Evolutionary conservation across 1,284 basidiomycete species (phyloP).

Genomic region (Pisolithus thermaeus): DNA sequence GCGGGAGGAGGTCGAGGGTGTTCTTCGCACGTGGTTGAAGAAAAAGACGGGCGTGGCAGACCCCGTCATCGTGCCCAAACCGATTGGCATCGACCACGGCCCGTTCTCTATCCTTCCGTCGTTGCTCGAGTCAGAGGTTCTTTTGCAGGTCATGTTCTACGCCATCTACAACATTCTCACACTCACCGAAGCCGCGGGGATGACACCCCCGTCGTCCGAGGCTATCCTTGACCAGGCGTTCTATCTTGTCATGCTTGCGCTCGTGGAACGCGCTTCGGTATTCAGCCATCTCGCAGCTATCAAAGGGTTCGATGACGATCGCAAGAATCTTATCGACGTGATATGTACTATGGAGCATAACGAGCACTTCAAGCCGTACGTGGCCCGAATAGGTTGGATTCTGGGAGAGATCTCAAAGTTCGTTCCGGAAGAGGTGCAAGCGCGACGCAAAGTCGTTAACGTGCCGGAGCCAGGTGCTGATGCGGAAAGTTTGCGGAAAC

Average conservation of each 20-base stretch:
- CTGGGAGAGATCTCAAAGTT: constrained; percentile 53
- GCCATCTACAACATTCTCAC: constrained; percentile 65
- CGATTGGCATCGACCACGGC: constrained; percentile 57
- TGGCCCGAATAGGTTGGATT: constrained; percentile 70
- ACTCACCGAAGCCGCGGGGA: constrained; percentile 50
- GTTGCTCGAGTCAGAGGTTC: constrained; percentile 60
- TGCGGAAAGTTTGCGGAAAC: constrained; percentile 64
- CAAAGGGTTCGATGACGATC: constrained; percentile 52
- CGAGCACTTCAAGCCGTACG: constrained; percentile 67
- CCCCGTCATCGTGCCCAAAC: constrained; percentile 71
- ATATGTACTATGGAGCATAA: constrained; percentile 74
- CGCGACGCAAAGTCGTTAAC: constrained; percentile 41
- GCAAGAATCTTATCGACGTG: constrained; percentile 63
- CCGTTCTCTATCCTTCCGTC: constrained; percentile 60
- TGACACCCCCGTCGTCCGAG: constrained; percentile 69
- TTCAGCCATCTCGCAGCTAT: constrained; percentile 58
- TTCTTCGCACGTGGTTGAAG: constrained; percentile 66
- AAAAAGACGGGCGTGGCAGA: constrained; percentile 59
- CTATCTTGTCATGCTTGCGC: constrained; percentile 79
- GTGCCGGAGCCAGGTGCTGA: constrained; percentile 38
- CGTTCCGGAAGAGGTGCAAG: constrained; percentile 51
- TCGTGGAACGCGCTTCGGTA: constrained; percentile 58
- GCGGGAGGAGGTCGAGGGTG: constrained; percentile 87
- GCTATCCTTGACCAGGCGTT: constrained; percentile 87
- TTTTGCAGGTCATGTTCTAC: constrained; percentile 76